phyloP scores from a whole-genome alignment of 768 basidiomycete species.

The Phanerochaete sordida region DNA sequence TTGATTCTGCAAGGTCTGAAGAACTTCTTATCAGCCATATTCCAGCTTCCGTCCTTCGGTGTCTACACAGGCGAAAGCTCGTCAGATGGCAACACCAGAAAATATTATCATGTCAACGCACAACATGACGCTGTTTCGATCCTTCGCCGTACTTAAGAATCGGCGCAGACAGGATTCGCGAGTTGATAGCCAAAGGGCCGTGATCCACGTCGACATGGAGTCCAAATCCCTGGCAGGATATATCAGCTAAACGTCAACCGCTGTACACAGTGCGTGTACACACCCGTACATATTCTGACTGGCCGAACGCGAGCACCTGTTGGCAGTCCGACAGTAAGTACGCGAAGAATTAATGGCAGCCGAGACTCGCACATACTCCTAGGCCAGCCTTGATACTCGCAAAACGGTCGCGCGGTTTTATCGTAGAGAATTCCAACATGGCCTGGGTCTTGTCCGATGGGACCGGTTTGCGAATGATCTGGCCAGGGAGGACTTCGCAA shows the following conservation, averaged over 20 bases:
- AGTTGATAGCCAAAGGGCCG: slow-evolving; percentile 54
- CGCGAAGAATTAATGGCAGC: no score
- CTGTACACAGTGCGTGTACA: no score
- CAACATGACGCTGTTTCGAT: slow-evolving; percentile 55
- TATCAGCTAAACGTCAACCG: no score
- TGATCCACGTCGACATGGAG: slow-evolving; percentile 49
- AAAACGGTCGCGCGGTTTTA: slow-evolving; percentile 56
- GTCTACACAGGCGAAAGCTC: slow-evolving; percentile 33
- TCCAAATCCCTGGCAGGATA: slow-evolving; percentile 54
- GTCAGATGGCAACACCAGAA: no score
- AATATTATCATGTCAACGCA: slow-evolving; percentile 39
- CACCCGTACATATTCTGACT: slow-evolving; percentile 65
- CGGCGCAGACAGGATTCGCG: slow-evolving; percentile 62
- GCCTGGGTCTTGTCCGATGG: slow-evolving; percentile 63
- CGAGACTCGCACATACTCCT: slow-evolving; percentile 36
- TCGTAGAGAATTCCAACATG: slow-evolving; percentile 65
- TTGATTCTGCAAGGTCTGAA: slow-evolving; percentile 49
- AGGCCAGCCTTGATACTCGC: slow-evolving; percentile 51
- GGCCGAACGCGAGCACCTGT: slow-evolving; percentile 48
- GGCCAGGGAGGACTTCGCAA: slow-evolving; percentile 59
- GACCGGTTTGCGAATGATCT: slow-evolving; percentile 70
- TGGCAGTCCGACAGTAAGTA: no score
- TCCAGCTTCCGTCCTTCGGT: slow-evolving; percentile 73
- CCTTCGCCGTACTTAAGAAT: slow-evolving; percentile 60
- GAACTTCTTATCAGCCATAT: slow-evolving; percentile 78